These are phyloP conservation scores for Wickerhamiella musiphila DNA, from an alignment of 805 yeast species.

Conservation along the genomic window DNA sequence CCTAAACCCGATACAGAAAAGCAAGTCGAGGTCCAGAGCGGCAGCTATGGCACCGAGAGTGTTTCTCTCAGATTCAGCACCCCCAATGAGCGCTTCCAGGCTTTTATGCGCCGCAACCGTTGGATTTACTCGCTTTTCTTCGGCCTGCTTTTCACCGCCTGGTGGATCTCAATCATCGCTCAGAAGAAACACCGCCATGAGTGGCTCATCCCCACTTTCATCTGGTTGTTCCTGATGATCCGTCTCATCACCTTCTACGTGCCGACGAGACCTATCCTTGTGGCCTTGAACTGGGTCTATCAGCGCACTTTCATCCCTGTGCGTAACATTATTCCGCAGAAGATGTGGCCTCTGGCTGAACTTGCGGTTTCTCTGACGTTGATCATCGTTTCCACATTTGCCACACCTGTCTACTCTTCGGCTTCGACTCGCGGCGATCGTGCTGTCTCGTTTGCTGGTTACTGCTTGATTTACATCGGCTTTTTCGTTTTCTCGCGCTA, in stretches of 20 bases:
- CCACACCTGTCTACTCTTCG: conserved; percentile 28
- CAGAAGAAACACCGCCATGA: conserved; percentile 31
- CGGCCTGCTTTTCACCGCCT: conserved; percentile 30
- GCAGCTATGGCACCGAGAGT: not conserved
- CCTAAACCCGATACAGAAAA: conserved; percentile 1
- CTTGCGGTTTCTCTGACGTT: conserved; percentile 30
- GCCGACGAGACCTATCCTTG: conserved; percentile 21
- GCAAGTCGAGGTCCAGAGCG: not conserved
- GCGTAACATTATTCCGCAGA: conserved; percentile 25
- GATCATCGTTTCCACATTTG: conserved; percentile 37
- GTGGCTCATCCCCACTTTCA: conserved; percentile 42
- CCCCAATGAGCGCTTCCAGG: conserved; percentile 1
- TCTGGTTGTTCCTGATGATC: conserved; percentile 34
- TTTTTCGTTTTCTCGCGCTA: conserved; percentile 32
- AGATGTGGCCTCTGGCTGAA: conserved; percentile 29
- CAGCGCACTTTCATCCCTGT: conserved; percentile 16
- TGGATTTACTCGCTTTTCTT: conserved; percentile 19
- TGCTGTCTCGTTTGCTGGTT: conserved; percentile 41
- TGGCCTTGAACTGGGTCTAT: conserved; percentile 20
- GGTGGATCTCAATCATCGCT: conserved; percentile 40
- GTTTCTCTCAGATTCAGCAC: not conserved
- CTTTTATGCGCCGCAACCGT: conserved; percentile 8
- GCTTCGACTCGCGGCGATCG: conserved; percentile 34
- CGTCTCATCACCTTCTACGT: conserved; percentile 35
- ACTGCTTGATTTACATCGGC: conserved; percentile 28